Evolutionary conservation across 2,329 filamentous ascomycete species (phyloP).

Genomic region (Penicillium griseofulvum): DNA sequence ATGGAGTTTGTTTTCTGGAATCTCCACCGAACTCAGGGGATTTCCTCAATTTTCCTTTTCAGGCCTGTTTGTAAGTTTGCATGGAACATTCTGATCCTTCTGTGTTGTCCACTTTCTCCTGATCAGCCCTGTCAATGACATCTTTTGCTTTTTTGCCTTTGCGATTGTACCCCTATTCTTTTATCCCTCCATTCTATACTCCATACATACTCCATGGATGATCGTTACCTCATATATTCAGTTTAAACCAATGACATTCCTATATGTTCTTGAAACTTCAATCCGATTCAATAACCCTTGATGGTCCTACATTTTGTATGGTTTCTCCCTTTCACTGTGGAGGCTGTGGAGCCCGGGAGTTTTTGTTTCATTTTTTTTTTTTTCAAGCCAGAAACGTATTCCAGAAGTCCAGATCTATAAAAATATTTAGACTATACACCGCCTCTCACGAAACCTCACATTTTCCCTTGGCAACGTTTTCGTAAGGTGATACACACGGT

Average conservation of each 20-base stretch:
- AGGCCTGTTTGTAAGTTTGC: conserved; percentile 14
- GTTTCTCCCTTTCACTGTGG: conserved; percentile 4
- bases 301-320: not conserved
- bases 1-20: conserved; percentile 19
- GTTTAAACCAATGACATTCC: not conserved
- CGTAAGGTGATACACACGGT: conserved; percentile 16
- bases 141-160: not conserved
- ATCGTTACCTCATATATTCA: not conserved
- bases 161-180: not conserved
- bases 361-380: not conserved
- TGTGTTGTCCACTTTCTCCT: conserved; percentile 5
- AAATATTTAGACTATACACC: conserved; percentile 1
- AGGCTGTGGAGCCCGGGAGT: not conserved
- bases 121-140: conserved; percentile 8
- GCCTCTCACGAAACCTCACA: not conserved
- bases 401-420: not conserved
- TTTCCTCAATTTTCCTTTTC: conserved; percentile 13
- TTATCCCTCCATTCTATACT: not conserved
- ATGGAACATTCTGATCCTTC: conserved; percentile 12
- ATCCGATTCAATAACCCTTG: conserved; percentile 4
- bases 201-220: too few species aligned
- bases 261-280: not conserved
- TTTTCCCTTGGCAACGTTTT: conserved; percentile 8
- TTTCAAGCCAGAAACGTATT: not conserved
- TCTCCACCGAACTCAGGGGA: conserved; percentile 13